Conservation (phyloP, 768 basidiomycete species). For the Lactarius hengduanensis region DNA sequence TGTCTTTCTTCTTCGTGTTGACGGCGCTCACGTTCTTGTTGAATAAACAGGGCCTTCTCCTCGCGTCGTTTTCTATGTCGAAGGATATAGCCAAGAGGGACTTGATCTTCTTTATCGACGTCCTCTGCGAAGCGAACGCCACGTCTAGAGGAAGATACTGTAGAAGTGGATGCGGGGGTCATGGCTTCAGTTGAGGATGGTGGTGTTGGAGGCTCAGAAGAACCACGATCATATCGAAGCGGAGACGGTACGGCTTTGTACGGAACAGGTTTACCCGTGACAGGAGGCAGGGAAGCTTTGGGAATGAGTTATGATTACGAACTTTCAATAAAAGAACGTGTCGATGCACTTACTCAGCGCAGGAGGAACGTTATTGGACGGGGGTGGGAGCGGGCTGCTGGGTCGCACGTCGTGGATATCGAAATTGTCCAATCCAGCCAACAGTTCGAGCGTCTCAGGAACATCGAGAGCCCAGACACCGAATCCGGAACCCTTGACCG, state of each 20-base stretch:
- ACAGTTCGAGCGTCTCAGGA: conserved; percentile 23
- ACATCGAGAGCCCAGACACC: conserved; percentile 30
- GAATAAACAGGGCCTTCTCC: conserved; percentile 63
- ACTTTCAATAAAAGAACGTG: conserved; percentile 29
- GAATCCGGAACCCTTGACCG: conserved; percentile 27
- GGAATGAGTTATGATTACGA: conserved; percentile 29
- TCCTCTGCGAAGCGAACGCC: conserved; percentile 62
- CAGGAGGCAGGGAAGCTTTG: conserved; percentile 23
- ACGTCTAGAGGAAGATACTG: conserved; percentile 35
- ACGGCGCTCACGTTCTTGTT: conserved; percentile 55
- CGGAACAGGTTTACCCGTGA: conserved; percentile 29
- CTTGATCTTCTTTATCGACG: conserved; percentile 62
- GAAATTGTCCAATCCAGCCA: conserved; percentile 18
- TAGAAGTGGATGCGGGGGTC: conserved; percentile 7
- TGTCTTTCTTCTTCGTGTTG: conserved; percentile 45
- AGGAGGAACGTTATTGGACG: not conserved
- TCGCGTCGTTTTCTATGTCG: conserved; percentile 66
- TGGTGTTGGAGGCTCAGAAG: conserved; percentile 25
- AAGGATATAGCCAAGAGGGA: conserved; percentile 62
- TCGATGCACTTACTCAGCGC: conserved; percentile 17
- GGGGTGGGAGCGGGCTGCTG: not conserved
- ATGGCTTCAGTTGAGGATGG: conserved; percentile 16
- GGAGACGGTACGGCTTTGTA: conserved; percentile 51
- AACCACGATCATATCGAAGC: conserved; percentile 43
- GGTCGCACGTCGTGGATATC: conserved; percentile 27